phyloP scores from a whole-genome alignment of 495 filamentous ascomycete species.

The Xylaria acuta region DNA sequence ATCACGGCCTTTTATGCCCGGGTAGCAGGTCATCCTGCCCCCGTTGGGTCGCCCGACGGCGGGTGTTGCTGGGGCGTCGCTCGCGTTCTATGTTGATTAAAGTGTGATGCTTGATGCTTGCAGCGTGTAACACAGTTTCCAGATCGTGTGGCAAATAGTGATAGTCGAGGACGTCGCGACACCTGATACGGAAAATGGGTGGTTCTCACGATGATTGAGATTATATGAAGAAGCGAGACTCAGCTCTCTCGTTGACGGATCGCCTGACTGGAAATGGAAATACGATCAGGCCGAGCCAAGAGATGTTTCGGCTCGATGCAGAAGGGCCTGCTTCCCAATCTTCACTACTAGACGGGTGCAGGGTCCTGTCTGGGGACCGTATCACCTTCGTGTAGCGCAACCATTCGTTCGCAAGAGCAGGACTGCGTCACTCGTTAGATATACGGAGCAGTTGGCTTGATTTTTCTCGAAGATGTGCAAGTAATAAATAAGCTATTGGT shows the following conservation, averaged over 20 bases:
- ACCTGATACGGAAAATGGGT: background rate
- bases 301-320: slow-evolving; percentile 16
- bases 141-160: background rate
- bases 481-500: background rate
- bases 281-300: background rate
- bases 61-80: background rate
- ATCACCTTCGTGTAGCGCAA: slow-evolving; percentile 15
- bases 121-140: slow-evolving; percentile 4
- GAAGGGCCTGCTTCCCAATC: background rate
- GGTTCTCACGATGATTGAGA: background rate
- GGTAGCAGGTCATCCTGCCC: background rate
- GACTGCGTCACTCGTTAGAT: background rate
- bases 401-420: background rate
- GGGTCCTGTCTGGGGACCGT: background rate
- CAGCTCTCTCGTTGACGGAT: background rate
- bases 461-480: background rate
- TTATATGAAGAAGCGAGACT: background rate
- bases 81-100: slow-evolving; percentile 2
- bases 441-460: background rate
- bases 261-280: background rate
- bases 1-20: background rate
- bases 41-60: background rate
- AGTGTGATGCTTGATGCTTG: background rate
- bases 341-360: background rate
- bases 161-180: background rate